A percentile compares a stretch with the other conserved stretches of the same genome.
Conservation (phyloP, 1,284 basidiomycete genomes). For the Prillingera fragicola region DNA sequence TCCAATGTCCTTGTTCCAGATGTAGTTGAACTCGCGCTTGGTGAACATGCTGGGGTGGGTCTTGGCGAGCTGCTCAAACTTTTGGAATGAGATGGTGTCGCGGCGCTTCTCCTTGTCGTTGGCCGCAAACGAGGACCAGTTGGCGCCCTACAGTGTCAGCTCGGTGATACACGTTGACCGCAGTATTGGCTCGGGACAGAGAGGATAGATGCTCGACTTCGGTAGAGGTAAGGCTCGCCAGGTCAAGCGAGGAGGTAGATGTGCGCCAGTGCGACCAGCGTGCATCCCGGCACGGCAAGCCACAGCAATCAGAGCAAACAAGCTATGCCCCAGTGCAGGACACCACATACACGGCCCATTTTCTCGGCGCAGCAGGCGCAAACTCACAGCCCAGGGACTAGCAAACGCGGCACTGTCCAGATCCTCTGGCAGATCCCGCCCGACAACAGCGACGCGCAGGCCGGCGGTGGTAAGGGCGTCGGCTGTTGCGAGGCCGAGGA, state of each 20-base stretch:
- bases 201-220: too few relatives aligned
- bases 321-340: too few relatives aligned
- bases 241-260: too few relatives aligned
- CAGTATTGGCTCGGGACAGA: too few relatives aligned
- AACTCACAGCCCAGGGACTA: conserved; percentile 63
- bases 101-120: conserved; percentile 49
- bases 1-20: conserved; percentile 39
- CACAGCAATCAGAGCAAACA: too few relatives aligned
- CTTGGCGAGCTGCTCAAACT: conserved; percentile 52
- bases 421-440: conserved; percentile 63
- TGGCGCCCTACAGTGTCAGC: conserved; percentile 55
- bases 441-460: conserved; percentile 57
- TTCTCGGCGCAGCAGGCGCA: too few relatives aligned
- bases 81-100: conserved; percentile 44
- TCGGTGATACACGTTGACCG: too few relatives aligned
- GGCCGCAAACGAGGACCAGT: conserved; percentile 58
- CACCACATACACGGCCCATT: too few relatives aligned
- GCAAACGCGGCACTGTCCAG: conserved; percentile 58
- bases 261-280: too few relatives aligned
- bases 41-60: conserved; percentile 45
- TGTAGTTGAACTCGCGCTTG: conserved; percentile 50
- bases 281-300: too few relatives aligned
- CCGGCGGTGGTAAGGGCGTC: conserved; percentile 47
- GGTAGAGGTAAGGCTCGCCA: too few relatives aligned
- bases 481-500: conserved; percentile 51